Percentiles rank a stretch among this genome's conserved stretches.
Conservation (phyloP, 371 early-diverging fungal genomes). For the Syncephalastrum monosporum region DNA sequence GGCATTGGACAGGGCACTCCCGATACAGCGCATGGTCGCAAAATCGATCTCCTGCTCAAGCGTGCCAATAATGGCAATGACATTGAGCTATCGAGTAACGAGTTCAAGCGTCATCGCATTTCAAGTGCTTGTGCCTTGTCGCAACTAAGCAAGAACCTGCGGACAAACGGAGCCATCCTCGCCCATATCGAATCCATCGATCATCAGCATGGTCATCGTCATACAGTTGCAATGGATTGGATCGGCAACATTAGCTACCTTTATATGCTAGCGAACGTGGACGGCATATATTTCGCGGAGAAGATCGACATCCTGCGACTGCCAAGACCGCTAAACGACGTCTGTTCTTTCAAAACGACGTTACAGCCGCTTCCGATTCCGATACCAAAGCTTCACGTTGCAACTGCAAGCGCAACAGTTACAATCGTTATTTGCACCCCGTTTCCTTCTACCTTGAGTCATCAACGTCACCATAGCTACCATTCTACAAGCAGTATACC, state of each 20-base stretch:
- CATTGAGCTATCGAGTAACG: background rate
- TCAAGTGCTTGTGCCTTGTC: slow-evolving; percentile 1
- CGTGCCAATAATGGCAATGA: slow-evolving; percentile 4
- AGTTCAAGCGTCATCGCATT: slow-evolving; percentile 5
- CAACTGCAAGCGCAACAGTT: no score
- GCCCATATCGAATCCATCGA: no score
- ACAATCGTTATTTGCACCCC: no score
- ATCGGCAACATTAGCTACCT: slow-evolving; percentile 4
- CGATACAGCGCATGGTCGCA: background rate
- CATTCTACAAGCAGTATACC: no score
- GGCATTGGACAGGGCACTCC: background rate
- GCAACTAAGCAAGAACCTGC: slow-evolving; percentile 9
- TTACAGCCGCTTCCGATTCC: no score
- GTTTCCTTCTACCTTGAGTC: no score
- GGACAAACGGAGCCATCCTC: slow-evolving; percentile 4
- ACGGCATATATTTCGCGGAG: slow-evolving; percentile 3
- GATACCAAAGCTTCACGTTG: no score
- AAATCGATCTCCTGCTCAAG: slow-evolving; percentile 8
- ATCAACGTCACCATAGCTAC: no score
- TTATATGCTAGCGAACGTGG: slow-evolving; percentile 1
- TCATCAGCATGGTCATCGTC: background rate
- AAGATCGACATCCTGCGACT: slow-evolving; percentile 2
- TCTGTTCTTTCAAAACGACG: no score
- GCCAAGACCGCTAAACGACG: background rate
- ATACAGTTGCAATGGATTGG: slow-evolving; percentile 9